Base-by-base conservation (phyloP, 345 rosid genomes). In the Isatis tinctoria region DNA sequence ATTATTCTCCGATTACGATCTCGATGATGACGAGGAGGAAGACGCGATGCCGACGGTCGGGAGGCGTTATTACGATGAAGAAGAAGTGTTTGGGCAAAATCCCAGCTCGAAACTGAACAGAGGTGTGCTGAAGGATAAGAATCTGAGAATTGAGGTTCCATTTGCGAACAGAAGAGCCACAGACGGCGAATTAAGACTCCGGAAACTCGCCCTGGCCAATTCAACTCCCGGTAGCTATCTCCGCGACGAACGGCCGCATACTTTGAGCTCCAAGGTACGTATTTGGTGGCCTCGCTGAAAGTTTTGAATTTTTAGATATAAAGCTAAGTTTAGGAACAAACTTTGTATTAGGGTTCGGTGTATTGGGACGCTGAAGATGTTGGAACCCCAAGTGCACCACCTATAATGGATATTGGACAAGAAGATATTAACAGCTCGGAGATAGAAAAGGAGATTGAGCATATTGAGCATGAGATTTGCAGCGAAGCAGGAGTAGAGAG, bases 301-400 rank as follows among this genome's bases (percentile, higher is more conserved):
- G 1, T 22, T 22, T 22, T 22, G 16, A 16, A 13, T 40, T 24
- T 43, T 47, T 1, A 8, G 40, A 16, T 14, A 8, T 53, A 28
- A 0, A 11, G 16, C 60, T 44, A 5, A 67, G 32, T 61, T 57
- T 74, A 67, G 36, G 14, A 74, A 6, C 74, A n/a, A 52, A 36
- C 10, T 30, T 41, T 40, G 24, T 78, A 0, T 51, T 11, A 88
- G 93, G 85, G 80, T 48, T 41, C 74, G 62, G 69, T 72, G 56
- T 77, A 78, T 69, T 75, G 78, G 43, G 85, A 69, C 47, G 37
- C 53, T 4, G 86, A 68, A 59, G 90, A 85, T 74, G 60, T 88
- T 40, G 90, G 99, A 33, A 95, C 97, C 28, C 97, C 97, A 41
- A 95, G 97, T 67, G 99, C 99, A 41, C 97, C 97, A 56, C 97